These are phyloP conservation scores for Lathyrus sativus DNA, from an alignment of 306 rosid genomes.

Conservation along the genomic window DNA sequence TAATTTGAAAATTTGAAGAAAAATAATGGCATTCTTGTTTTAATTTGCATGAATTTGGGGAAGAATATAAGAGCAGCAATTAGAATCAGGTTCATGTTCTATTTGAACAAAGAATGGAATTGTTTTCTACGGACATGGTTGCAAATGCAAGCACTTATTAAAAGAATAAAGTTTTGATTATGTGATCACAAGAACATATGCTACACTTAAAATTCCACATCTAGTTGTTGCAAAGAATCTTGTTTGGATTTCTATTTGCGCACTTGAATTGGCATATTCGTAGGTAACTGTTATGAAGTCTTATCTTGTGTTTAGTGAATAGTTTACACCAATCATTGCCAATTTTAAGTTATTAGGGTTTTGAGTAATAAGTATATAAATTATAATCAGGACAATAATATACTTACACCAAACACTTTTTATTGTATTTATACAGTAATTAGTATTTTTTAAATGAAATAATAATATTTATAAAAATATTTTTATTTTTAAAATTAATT, in stretches of 20 bases:
- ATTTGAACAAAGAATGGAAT: conserved; percentile 33
- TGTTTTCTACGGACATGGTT: conserved; percentile 26
- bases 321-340: conserved; percentile 35
- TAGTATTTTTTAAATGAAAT: no score
- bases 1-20: no score
- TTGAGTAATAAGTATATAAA: no score
- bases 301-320: conserved; percentile 34
- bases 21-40: no score
- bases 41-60: no score
- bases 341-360: conserved; percentile 15
- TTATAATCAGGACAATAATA: no score
- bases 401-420: no score
- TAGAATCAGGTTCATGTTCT: conserved; percentile 46
- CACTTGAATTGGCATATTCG: conserved; percentile 37
- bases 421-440: no score
- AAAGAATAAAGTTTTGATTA: conserved; percentile 42
- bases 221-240: conserved; percentile 34
- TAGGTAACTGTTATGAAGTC: conserved; percentile 37
- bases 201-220: conserved; percentile 29
- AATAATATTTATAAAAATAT: no score
- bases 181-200: conserved; percentile 39
- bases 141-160: conserved; percentile 33
- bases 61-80: conserved; percentile 29
- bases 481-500: no score
- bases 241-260: conserved; percentile 25